Base-by-base conservation (phyloP, 306 rosid species). In the Cucumis hystrix region DNA sequence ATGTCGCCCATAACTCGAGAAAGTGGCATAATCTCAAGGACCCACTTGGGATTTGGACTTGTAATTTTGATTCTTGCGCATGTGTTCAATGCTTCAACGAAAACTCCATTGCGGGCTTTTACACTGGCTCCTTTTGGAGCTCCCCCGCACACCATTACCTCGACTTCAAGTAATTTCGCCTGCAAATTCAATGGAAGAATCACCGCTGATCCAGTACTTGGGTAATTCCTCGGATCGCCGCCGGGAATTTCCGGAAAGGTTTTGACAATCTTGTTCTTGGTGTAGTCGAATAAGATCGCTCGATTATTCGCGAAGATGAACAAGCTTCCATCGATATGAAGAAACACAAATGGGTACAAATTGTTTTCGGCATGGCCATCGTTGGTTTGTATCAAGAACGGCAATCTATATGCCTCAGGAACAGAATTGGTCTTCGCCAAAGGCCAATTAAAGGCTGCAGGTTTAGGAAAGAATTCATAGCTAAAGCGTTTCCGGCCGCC, bases 261-360 rank as follows among this genome's bases (percentile, higher is more conserved):
- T 79, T 83, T 88, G 12, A 92, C 30, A 0, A 94, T 79, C 2
- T 12, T 76, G 74, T 90, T 92, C 43, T 45, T 79, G 65, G 73
- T 82, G 68, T 90, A 92, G 25, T 90, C 80, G 14, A 94, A 82
- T 51, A 88, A 43, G 10, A 90, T 82, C 0, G 95, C 88, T 47
- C 86, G 84, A 0, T 90, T 87, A 49, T 92, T 92, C 3, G 98
- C 96, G 55, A 92, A 94, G 25, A 94, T 71, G 83, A 92, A 94
- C 4, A 94, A 71, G 85, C 88, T 94, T 33, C 98, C 98, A n/a
- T 90, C 88, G 0, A 93, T 92, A 76, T 90, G 77, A n/a, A 94
- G 87, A 78, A 90, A 97, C 17, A 92, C 43, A 37, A 92, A 94
- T 8, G 98, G 98, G 79, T 90, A 90, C 69, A 94, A 37, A 58